A percentile compares a stretch with the other conserved stretches of the same genome.
Evolutionary conservation across 169 alveolate species (phyloP).

Genomic region (Fabrea salina): DNA sequence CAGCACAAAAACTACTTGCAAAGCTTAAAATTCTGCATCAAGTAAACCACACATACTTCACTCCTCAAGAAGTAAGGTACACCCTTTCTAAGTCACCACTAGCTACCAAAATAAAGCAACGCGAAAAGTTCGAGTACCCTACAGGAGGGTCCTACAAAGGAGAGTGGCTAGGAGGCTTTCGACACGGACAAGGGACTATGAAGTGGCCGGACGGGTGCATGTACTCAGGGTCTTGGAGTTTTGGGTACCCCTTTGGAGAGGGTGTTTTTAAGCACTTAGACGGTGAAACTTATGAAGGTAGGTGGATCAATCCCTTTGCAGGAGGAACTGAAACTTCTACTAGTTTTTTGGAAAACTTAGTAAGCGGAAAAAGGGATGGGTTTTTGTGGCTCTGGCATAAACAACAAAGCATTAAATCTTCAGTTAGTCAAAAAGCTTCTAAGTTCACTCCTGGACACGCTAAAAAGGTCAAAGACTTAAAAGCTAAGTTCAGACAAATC

Average conservation of each 20-base stretch:
- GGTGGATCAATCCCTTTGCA: constrained; percentile 2
- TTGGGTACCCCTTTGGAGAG: constrained; percentile 37
- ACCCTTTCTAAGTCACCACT: neutral
- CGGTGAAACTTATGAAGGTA: constrained; percentile 32
- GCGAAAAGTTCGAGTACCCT: neutral
- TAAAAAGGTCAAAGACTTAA: neutral
- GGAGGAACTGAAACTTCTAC: no score
- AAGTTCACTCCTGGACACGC: neutral
- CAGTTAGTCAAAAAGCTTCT: neutral
- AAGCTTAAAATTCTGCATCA: neutral
- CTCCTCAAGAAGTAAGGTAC: neutral
- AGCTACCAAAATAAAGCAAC: neutral
- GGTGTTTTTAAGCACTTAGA: constrained; percentile 37
- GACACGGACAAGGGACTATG: constrained; percentile 43
- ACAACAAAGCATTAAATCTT: neutral
- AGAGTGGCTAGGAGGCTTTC: constrained; percentile 44
- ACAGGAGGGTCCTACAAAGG: constrained; percentile 39
- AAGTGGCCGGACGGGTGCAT: constrained; percentile 41
- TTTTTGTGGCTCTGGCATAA: neutral
- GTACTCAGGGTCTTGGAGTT: constrained; percentile 38
- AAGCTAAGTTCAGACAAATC: neutral
- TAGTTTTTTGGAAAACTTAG: neutral
- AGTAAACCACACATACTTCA: neutral
- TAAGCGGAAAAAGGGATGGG: constrained; percentile 44
- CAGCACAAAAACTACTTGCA: no score